Conservation (phyloP, 2,329 filamentous ascomycete species). For the Pezicula radicicola region DNA sequence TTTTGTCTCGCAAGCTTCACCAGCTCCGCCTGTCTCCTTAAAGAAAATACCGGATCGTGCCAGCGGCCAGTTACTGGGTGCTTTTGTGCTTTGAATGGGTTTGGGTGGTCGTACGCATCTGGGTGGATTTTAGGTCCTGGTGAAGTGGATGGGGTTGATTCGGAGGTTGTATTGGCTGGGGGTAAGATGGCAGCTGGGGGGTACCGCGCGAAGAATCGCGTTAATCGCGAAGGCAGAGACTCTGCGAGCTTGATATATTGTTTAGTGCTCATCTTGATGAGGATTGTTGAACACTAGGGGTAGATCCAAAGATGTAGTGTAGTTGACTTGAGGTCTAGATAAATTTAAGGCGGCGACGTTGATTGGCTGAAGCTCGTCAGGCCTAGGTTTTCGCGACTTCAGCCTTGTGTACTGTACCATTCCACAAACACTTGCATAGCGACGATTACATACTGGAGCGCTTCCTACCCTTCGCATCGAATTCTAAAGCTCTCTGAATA, state of each 20-base stretch:
- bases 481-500: too few species aligned
- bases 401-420: not conserved
- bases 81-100: slow-evolving; percentile 80
- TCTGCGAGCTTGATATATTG: slow-evolving; percentile 55
- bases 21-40: slow-evolving; percentile 85
- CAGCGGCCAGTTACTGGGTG: slow-evolving; percentile 77
- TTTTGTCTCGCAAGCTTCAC: slow-evolving; percentile 79
- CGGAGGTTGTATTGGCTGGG: slow-evolving; percentile 34
- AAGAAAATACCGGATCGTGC: slow-evolving; percentile 79
- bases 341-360: not conserved
- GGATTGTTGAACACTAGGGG: slow-evolving; percentile 5
- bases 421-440: too few species aligned
- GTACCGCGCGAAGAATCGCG: slow-evolving; percentile 86
- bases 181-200: slow-evolving; percentile 66
- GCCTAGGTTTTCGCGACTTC: too few species aligned
- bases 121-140: slow-evolving; percentile 13
- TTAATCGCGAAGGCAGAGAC: slow-evolving; percentile 72
- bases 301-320: slow-evolving; percentile 1
- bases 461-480: not conserved
- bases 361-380: not conserved
- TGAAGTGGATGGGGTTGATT: slow-evolving; percentile 28
- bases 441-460: too few species aligned
- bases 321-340: slow-evolving; percentile 5
- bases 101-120: slow-evolving; percentile 39
- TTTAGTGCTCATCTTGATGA: slow-evolving; percentile 12